Evolutionary conservation across 306 rosid genomes (phyloP), one percentile per base, ranked within the genome.

Genomic region (Mimosa bimucronata): DNA sequence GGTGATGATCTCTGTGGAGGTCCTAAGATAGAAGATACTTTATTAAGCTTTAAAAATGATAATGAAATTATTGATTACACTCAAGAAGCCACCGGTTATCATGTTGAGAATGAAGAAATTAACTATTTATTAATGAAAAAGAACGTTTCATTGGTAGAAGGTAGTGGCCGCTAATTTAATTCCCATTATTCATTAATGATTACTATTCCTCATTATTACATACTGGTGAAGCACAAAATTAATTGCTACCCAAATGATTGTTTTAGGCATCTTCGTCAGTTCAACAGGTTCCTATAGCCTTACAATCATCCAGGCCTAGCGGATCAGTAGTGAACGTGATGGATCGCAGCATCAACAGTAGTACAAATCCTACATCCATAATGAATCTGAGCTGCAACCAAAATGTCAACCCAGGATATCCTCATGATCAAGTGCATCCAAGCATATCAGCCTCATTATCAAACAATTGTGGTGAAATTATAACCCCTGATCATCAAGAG

Each of bases 231-330:
- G 53, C 57, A 23, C 45, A 68, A 53, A 77, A 82, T 83, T 85
- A 76, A 85, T 29, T 66, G 68, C 61, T 41, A 44, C 18, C 57
- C 15, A 44, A 79, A 69, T 80, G 68, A 58, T 37, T 58, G 41
- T 86, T 76, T 79, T 74, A 94, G 98, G 94, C 88, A 48, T 85
- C 92, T 53, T 87, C 94, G 41, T 76, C 90, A 31, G 83, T 78
- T 41, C 92, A 84, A 77, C 90, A 83, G 81, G 97, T 89, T 53
- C 77, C 66, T 78, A 52, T 75, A 53, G 75, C 84, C 46, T 88
- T 86, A 82, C 91, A 87, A 53, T 57, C 91, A 52, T 83, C 91
- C 62, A 66, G 76, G 42, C 74, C 81, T 50, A 85, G 82, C 64
- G 90, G 85, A 11, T 76, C 94, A 73, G 72, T 79, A 73, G 75